A percentile compares a stretch with the other conserved stretches of the same genome.
Evolutionary conservation across 495 filamentous ascomycete species (phyloP).

Genomic region (Penicillium chermesinum): DNA sequence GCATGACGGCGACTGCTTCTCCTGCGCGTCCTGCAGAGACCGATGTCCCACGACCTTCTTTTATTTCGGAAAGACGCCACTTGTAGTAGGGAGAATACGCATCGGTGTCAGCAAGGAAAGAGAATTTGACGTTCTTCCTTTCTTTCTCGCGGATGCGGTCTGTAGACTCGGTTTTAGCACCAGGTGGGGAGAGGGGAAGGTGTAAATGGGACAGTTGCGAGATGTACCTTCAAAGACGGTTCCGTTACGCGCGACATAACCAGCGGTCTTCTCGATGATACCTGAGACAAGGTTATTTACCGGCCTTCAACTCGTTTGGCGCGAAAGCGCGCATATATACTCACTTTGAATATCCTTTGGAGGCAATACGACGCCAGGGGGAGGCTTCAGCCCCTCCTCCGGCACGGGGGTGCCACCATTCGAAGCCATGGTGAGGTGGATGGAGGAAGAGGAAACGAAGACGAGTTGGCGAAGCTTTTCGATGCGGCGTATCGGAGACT

Average conservation of each 20-base stretch:
- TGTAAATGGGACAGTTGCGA: not conserved
- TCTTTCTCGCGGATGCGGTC: conserved; percentile 85
- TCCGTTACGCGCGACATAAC: conserved; percentile 81
- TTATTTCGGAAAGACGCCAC: conserved; percentile 85
- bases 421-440: conserved; percentile 41
- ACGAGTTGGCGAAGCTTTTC: not conserved
- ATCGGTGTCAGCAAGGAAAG: conserved; percentile 76
- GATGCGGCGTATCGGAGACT: not conserved
- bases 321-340: conserved; percentile 17
- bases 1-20: conserved; percentile 54
- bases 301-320: not conserved
- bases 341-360: conserved; percentile 72
- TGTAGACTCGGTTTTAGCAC: conserved; percentile 23
- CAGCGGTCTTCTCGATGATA: conserved; percentile 93
- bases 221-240: conserved; percentile 66
- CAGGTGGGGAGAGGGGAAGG: too few relatives aligned
- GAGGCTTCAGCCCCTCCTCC: conserved; percentile 65
- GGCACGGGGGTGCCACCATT: conserved; percentile 50
- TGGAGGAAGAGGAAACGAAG: conserved; percentile 6
- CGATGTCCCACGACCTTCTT: conserved; percentile 72
- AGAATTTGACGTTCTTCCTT: conserved; percentile 81
- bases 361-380: conserved; percentile 77
- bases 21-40: conserved; percentile 72
- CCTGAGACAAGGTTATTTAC: conserved; percentile 39
- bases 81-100: conserved; percentile 82